These are phyloP conservation scores for Neofusicoccum parvum DNA, from an alignment of 2,329 filamentous ascomycete genomes.

Conservation along the genomic window DNA sequence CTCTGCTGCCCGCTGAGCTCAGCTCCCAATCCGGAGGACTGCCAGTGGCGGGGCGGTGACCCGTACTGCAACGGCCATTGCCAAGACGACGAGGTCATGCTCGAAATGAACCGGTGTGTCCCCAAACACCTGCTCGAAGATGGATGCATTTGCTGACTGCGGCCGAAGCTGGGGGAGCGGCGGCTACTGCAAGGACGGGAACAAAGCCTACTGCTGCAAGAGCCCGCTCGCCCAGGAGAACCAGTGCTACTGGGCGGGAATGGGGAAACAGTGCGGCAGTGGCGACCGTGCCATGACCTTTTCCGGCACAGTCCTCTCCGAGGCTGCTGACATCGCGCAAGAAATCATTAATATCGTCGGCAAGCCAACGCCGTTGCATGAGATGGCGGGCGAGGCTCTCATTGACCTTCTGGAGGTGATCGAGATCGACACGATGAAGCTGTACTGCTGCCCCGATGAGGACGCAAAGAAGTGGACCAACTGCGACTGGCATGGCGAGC, in stretches of 20 bases:
- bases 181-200: conserved; percentile 2
- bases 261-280: conserved; percentile 32
- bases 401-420: conserved; percentile 24
- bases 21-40: conserved; percentile 33
- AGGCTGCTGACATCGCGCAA: background rate
- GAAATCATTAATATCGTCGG: background rate
- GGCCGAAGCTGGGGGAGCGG: background rate
- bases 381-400: conserved; percentile 23
- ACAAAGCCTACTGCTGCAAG: conserved; percentile 2
- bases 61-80: conserved; percentile 18
- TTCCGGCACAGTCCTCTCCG: conserved; percentile 10
- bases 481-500: conserved; percentile 42
- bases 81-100: background rate
- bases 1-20: conserved; percentile 19
- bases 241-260: conserved; percentile 28
- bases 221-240: conserved; percentile 27
- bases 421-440: conserved; percentile 22
- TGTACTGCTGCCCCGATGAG: conserved; percentile 33
- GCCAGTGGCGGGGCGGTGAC: conserved; percentile 35
- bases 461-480: conserved; percentile 34
- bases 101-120: background rate
- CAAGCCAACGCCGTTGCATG: background rate
- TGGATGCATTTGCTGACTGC: too few relatives aligned
- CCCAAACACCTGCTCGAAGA: too few relatives aligned
- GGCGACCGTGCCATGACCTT: conserved; percentile 31